Evolutionary conservation across 352 stramenopile species (phyloP), one percentile per base, ranked within the genome.

Genomic region (Peronospora destructor): DNA sequence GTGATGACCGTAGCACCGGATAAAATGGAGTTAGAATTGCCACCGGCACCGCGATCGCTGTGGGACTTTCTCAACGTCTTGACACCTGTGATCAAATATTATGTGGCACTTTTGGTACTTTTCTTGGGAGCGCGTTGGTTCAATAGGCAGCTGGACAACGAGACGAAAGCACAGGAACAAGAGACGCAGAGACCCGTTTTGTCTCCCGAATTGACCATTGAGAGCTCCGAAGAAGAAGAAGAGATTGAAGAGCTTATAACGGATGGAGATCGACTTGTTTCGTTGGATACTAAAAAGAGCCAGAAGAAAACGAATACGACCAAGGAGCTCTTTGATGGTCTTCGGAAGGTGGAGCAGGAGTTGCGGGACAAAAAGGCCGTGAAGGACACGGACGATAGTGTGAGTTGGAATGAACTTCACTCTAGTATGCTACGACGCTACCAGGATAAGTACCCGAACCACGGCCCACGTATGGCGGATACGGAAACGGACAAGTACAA

Each of bases 401-500:
- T 91, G 53, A 87, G 76, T 62, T 91, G 80, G 80, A 91, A 91
- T 59, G 71, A 88, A 21, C 53, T 91, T 48, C 80, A 91, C 53
- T 19, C 46, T 23, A 68, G 51, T 32, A 91, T 91, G 80, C 64
- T 91, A 16, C 64, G 68, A 39, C 64, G 72, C 34, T 91, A 91
- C 66, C 61, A 91, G 60, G 66, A 91, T 36, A 91, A 91, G 56
- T 91, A 73, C 59, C 80, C 80, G 19, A 45, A 78, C 19, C 71
- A 91, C 41, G 80, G 80, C 0, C 60, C 62, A 10, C 73, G 71
- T 23, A 46, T 84, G 29, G 59, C 68, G 3, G 66, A 64, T 19
- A 47, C 46, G 6, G 60, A 76, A 38, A 71, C 67, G 49, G 79
- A 90, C 56, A 70, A 76, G 42, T 91, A 91, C 61, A 75, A 91